Conservation (phyloP, 2,329 filamentous ascomycete genomes). For the Cercospora sp. region DNA sequence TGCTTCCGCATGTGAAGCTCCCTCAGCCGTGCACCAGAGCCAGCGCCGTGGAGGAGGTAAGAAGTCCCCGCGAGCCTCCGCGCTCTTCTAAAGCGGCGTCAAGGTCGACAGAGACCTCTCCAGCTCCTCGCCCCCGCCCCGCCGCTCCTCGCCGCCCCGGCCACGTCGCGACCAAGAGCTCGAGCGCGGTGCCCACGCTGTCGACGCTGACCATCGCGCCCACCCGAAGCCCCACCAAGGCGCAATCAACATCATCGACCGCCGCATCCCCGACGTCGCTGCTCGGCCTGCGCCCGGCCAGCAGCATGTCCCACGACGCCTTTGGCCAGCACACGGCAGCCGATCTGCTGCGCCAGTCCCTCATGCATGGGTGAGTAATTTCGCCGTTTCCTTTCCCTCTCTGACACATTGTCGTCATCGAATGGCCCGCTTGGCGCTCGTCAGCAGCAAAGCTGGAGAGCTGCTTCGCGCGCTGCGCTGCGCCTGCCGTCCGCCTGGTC, state of each 20-base stretch:
- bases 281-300: constrained; percentile 21
- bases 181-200: constrained; percentile 48
- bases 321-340: constrained; percentile 49
- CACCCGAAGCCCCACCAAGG: constrained; percentile 16
- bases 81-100: constrained; percentile 17
- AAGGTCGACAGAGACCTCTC: constrained; percentile 6
- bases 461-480: neutral
- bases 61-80: constrained; percentile 17
- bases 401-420: constrained; percentile 17
- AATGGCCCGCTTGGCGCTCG: constrained; percentile 19
- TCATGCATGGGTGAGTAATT: constrained; percentile 54
- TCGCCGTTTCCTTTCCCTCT: constrained; percentile 28
- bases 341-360: constrained; percentile 59
- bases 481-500: neutral
- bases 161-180: constrained; percentile 42
- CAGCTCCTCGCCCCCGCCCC: neutral
- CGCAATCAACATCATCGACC: constrained; percentile 17
- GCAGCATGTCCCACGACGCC: constrained; percentile 35
- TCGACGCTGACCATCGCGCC: constrained; percentile 32
- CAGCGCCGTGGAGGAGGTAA: constrained; percentile 20
- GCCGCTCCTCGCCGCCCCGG: constrained; percentile 28
- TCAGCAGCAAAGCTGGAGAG: constrained; percentile 2
- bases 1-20: constrained; percentile 23
- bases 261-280: constrained; percentile 10
- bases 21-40: constrained; percentile 9